A percentile compares a stretch with the other conserved stretches of the same genome.
These are phyloP conservation scores for Sclerotinia nivalis DNA, from an alignment of 2,329 filamentous ascomycete species.

Conservation along the genomic window DNA sequence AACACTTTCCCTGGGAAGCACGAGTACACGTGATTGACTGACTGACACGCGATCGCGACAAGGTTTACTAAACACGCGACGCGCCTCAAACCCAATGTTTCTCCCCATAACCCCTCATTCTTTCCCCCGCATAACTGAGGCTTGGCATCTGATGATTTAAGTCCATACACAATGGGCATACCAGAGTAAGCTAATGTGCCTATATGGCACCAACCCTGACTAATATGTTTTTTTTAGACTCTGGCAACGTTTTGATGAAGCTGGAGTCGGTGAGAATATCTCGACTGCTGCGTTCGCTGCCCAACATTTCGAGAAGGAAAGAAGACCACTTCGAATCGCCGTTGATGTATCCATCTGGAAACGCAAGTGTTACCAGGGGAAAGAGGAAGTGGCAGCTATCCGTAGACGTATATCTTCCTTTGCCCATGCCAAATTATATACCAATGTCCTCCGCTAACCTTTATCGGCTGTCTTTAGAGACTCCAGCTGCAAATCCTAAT, in stretches of 20 bases:
- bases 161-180: conserved; percentile 4
- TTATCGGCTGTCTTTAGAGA: not conserved
- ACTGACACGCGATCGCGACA: not conserved
- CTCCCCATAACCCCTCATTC: not conserved
- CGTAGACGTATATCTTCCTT: conserved; percentile 4
- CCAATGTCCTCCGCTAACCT: not conserved
- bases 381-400: conserved; percentile 69
- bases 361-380: conserved; percentile 80
- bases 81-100: not conserved
- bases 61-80: not conserved
- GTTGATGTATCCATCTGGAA: conserved; percentile 96
- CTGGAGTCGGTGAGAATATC: conserved; percentile 17
- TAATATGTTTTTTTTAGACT: not conserved
- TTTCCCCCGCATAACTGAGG: not conserved
- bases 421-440: not conserved
- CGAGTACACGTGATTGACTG: not conserved
- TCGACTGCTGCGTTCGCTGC: conserved; percentile 56
- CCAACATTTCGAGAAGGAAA: conserved; percentile 66
- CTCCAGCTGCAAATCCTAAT: conserved; percentile 47
- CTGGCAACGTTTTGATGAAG: conserved; percentile 20
- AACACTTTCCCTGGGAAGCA: not conserved
- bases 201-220: not conserved
- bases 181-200: not conserved
- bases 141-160: not conserved
- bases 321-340: conserved; percentile 75